phyloP scores from a whole-genome alignment of 495 filamentous ascomycete species.

The Penicillium angulare region DNA sequence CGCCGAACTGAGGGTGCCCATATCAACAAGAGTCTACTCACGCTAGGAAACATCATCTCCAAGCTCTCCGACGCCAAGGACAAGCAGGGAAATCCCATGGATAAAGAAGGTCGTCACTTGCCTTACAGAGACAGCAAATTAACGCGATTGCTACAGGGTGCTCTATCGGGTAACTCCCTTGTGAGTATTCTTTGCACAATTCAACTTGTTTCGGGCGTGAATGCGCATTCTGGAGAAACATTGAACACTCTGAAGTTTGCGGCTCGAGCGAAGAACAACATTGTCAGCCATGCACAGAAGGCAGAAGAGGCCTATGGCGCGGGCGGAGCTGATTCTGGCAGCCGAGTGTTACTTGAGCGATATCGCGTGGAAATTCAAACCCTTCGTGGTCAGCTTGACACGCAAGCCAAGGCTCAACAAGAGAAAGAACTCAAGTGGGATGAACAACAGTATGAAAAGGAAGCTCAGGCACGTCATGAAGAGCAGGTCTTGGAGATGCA shows the following conservation, averaged over 20 bases:
- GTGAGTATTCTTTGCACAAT: slow-evolving; percentile 97
- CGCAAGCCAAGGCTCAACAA: slow-evolving; percentile 66
- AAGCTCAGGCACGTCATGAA: slow-evolving; percentile 81
- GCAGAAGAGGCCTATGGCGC: slow-evolving; percentile 82
- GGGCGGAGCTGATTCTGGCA: slow-evolving; percentile 72
- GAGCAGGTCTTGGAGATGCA: slow-evolving; percentile 99
- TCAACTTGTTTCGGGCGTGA: slow-evolving; percentile 66
- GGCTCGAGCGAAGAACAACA: slow-evolving; percentile 93
- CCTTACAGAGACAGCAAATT: slow-evolving; percentile 97
- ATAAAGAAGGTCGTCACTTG: slow-evolving; percentile 84
- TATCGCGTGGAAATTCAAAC: slow-evolving; percentile 93
- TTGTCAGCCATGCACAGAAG: slow-evolving; percentile 94
- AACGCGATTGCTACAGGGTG: slow-evolving; percentile 87
- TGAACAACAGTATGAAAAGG: slow-evolving; percentile 72
- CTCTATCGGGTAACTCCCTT: slow-evolving; percentile 87
- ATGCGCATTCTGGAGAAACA: slow-evolving; percentile 78
- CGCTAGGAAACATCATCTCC: slow-evolving; percentile 91
- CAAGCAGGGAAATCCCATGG: slow-evolving; percentile 67
- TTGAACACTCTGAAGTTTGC: slow-evolving; percentile 97
- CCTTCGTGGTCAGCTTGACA: slow-evolving; percentile 76
- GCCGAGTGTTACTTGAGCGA: slow-evolving; percentile 83
- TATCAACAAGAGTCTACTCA: slow-evolving; percentile 97
- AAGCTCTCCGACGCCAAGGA: slow-evolving; percentile 82
- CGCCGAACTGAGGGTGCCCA: slow-evolving; percentile 92
- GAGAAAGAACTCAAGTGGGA: slow-evolving; percentile 66